phyloP scores from a whole-genome alignment of 305 asterid species.

The Striga hermonthica region DNA sequence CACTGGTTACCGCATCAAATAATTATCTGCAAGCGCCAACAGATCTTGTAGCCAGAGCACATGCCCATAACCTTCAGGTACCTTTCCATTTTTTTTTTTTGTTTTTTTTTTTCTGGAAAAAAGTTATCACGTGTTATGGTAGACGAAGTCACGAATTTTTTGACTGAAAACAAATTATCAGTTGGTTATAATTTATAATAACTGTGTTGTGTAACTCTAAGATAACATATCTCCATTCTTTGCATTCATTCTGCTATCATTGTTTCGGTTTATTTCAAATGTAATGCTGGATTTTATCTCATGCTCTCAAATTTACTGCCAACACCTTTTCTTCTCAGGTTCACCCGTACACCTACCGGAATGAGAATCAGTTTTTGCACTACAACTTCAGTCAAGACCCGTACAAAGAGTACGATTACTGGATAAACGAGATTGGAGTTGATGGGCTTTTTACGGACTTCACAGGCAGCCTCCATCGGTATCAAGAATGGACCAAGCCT shows the following conservation, averaged over 20 bases:
- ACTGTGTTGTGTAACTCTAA: background rate
- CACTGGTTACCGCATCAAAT: constrained; percentile 43
- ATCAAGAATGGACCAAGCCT: constrained; percentile 74
- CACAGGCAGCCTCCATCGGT: constrained; percentile 81
- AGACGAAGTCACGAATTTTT: too few relatives aligned
- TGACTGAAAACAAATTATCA: too few relatives aligned
- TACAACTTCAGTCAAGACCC: constrained; percentile 90
- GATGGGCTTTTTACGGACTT: constrained; percentile 95
- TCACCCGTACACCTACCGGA: constrained; percentile 83
- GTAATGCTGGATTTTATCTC: background rate
- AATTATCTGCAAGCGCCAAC: constrained; percentile 61
- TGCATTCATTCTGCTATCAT: background rate
- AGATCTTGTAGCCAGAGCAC: constrained; percentile 88
- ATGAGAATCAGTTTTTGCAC: constrained; percentile 69
- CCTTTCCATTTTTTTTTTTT: too few relatives aligned
- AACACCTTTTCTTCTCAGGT: constrained; percentile 48
- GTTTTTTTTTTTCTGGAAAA: too few relatives aligned
- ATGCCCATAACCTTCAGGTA: constrained; percentile 87
- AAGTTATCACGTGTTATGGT: too few relatives aligned
- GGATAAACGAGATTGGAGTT: constrained; percentile 72
- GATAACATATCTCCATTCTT: background rate
- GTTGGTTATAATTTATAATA: too few relatives aligned
- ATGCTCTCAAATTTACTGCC: constrained; percentile 9
- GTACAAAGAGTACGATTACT: constrained; percentile 66
- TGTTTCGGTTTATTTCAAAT: background rate